Percentiles rank a stretch among this genome's conserved stretches.
Conservation (phyloP, 2,329 filamentous ascomycete species). For the Sclerotinia nivalis region DNA sequence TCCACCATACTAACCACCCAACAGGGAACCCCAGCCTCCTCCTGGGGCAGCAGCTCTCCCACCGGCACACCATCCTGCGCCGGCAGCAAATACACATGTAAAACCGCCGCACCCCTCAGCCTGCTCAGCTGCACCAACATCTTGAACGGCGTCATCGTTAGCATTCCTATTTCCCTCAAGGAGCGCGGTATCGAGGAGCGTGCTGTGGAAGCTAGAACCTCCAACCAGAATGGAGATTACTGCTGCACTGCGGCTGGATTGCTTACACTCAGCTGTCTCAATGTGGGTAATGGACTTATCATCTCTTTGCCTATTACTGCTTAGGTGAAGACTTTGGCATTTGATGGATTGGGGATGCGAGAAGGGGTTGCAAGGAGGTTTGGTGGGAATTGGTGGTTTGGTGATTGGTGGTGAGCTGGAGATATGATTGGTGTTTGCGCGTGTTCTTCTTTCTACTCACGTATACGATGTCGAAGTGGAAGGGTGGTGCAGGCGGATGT, state of each 20-base stretch:
- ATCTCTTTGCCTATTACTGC: neutral
- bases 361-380: neutral
- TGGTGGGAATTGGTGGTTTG: neutral
- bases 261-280: neutral
- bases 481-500: neutral
- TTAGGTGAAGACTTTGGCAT: neutral
- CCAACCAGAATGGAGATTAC: neutral
- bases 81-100: neutral
- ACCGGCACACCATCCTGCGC: neutral
- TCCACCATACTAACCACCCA: neutral
- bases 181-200: neutral
- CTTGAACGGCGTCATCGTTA: neutral
- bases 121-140: neutral
- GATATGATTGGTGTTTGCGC: neutral
- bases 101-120: neutral
- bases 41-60: constrained; percentile 2
- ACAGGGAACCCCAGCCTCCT: neutral
- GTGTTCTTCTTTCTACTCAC: neutral
- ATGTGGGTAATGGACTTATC: neutral
- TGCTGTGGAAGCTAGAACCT: neutral
- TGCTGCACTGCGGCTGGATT: neutral
- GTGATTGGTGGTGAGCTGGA: too few relatives aligned
- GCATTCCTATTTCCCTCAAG: neutral
- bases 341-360: neutral
- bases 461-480: neutral